Evolutionary conservation across 306 rosid species (phyloP).

Genomic region (Quercus rubra): DNA sequence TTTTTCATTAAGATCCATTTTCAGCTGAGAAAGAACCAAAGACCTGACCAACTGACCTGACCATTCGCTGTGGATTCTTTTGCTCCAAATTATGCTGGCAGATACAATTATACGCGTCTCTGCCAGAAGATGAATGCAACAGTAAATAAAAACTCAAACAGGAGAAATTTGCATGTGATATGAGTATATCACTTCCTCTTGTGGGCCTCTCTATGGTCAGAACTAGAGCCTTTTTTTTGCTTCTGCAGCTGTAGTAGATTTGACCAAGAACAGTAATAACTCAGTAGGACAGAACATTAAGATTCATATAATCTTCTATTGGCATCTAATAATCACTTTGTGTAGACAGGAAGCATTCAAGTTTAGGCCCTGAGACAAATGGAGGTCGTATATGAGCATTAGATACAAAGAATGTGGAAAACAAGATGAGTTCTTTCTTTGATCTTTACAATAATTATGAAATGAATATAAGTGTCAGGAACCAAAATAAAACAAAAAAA

Average conservation of each 20-base stretch:
- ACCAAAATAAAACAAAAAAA: not conserved
- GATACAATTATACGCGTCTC: slow-evolving; percentile 11
- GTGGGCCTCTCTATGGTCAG: slow-evolving; percentile 1
- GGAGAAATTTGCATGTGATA: not conserved
- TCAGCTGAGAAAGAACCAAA: slow-evolving; percentile 22
- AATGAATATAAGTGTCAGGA: not conserved
- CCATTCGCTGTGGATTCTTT: slow-evolving; percentile 7
- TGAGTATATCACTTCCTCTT: not conserved
- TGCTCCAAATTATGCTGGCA: not conserved
- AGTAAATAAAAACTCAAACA: slow-evolving; percentile 22
- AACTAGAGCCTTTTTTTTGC: not conserved
- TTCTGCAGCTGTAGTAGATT: not conserved
- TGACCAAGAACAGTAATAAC: not conserved
- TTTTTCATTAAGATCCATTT: slow-evolving; percentile 11
- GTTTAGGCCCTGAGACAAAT: not conserved
- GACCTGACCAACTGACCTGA: not conserved
- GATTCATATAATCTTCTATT: not conserved
- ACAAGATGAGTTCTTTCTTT: not conserved
- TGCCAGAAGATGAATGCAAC: slow-evolving; percentile 41
- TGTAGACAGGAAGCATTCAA: not conserved
- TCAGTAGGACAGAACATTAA: not conserved
- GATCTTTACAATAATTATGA: not conserved
- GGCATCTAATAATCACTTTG: not conserved
- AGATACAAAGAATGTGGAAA: not conserved
- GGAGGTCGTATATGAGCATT: not conserved